phyloP scores from a whole-genome alignment of 2,329 filamentous ascomycete species.

The Akanthomyces uredinophilus region DNA sequence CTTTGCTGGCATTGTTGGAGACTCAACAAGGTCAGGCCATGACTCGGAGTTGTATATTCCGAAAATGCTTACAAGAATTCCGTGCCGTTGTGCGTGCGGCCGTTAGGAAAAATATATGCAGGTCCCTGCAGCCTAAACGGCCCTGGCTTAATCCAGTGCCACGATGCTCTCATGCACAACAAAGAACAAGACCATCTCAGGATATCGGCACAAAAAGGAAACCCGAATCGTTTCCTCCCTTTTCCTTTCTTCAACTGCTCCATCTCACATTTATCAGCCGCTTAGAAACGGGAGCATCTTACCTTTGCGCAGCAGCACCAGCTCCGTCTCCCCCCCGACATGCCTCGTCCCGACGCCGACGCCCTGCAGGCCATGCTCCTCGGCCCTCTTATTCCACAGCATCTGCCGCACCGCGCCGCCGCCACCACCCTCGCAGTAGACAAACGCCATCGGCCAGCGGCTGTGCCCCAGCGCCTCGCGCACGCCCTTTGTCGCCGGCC shows the following conservation, averaged over 20 bases:
- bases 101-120: neutral
- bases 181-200: too few species aligned
- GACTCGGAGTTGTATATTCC: neutral
- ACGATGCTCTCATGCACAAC: too few species aligned
- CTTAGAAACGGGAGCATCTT: conserved; percentile 26
- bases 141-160: neutral
- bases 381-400: conserved; percentile 65
- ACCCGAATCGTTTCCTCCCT: too few species aligned
- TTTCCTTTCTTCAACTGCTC: too few species aligned
- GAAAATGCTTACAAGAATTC: neutral
- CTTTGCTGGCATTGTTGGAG: too few species aligned
- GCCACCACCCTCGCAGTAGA: conserved; percentile 56
- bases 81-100: neutral
- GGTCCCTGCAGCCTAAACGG: neutral
- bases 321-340: conserved; percentile 30
- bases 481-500: conserved; percentile 72
- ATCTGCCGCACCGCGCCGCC: conserved; percentile 60
- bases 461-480: conserved; percentile 65
- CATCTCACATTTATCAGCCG: neutral
- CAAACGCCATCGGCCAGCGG: conserved; percentile 65
- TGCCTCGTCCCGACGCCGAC: conserved; percentile 47
- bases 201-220: too few species aligned
- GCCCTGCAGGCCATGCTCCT: conserved; percentile 57
- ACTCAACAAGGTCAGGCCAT: neutral
- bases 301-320: conserved; percentile 50